Conservation (phyloP, 495 filamentous ascomycete species). For the Talaromyces ruber region DNA sequence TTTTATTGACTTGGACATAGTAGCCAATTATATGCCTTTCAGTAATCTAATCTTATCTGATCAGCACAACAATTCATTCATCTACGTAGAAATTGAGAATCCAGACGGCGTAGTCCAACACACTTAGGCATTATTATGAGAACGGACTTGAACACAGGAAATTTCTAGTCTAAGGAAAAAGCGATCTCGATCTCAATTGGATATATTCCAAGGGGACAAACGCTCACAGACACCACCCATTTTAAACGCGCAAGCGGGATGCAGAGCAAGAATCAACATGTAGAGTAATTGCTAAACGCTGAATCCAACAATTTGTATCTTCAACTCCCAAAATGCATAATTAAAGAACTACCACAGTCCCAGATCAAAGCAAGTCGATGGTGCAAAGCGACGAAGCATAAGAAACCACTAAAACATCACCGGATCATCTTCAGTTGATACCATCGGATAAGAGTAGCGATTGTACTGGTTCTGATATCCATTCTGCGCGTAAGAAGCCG, state of each 20-base stretch:
- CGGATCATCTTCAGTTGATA: background rate
- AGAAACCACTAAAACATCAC: background rate
- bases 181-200: too few relatives aligned
- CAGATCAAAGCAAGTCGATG: background rate
- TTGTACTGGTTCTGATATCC: background rate
- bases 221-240: background rate
- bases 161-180: background rate
- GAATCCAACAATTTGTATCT: background rate
- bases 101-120: background rate
- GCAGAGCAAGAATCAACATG: background rate
- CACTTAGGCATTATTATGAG: background rate
- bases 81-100: too few relatives aligned
- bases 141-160: background rate
- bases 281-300: background rate
- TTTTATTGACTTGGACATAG: background rate
- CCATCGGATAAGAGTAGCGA: slow-evolving; percentile 2
- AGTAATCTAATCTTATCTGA: slow-evolving; percentile 1
- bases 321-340: background rate
- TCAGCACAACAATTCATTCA: background rate
- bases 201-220: background rate
- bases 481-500: background rate
- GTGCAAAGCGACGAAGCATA: too few relatives aligned
- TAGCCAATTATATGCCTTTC: background rate
- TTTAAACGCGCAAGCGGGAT: background rate
- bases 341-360: background rate